These are phyloP conservation scores for Verticillium nonalfalfae DNA, from an alignment of 2,329 filamentous ascomycete genomes.

Conservation along the genomic window DNA sequence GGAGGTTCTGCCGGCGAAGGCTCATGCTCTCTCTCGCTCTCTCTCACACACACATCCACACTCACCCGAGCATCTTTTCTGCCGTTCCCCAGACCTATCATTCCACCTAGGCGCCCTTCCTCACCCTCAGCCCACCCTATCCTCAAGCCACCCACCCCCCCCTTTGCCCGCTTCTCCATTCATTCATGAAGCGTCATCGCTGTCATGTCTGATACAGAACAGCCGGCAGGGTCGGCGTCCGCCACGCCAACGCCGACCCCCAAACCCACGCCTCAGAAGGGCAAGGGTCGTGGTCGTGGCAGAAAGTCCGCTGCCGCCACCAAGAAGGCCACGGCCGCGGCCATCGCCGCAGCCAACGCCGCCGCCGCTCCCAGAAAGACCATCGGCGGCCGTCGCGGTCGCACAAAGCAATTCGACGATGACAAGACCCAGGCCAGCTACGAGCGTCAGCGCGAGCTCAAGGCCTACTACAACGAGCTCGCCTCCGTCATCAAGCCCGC, in stretches of 20 bases:
- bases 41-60: too few species aligned
- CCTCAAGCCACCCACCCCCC: too few species aligned
- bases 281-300: constrained; percentile 14
- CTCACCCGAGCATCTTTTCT: background rate
- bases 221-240: constrained; percentile 6
- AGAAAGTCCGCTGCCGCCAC: constrained; percentile 14
- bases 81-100: background rate
- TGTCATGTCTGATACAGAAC: constrained; percentile 20
- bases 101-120: background rate
- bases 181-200: constrained; percentile 20
- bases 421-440: constrained; percentile 50
- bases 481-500: constrained; percentile 57
- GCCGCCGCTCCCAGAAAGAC: constrained; percentile 17
- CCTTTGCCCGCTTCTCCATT: background rate
- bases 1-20: background rate
- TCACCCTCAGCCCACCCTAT: background rate
- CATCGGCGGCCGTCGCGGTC: constrained; percentile 35
- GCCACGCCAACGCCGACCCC: constrained; percentile 7
- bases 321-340: constrained; percentile 13
- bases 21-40: background rate
- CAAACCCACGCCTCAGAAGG: constrained; percentile 12
- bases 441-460: constrained; percentile 60
- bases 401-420: constrained; percentile 50
- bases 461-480: constrained; percentile 57
- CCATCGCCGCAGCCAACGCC: constrained; percentile 22